Conservation (phyloP, 228 moss, liverwort and hornwort genomes). For the Sphagnum fallax region DNA sequence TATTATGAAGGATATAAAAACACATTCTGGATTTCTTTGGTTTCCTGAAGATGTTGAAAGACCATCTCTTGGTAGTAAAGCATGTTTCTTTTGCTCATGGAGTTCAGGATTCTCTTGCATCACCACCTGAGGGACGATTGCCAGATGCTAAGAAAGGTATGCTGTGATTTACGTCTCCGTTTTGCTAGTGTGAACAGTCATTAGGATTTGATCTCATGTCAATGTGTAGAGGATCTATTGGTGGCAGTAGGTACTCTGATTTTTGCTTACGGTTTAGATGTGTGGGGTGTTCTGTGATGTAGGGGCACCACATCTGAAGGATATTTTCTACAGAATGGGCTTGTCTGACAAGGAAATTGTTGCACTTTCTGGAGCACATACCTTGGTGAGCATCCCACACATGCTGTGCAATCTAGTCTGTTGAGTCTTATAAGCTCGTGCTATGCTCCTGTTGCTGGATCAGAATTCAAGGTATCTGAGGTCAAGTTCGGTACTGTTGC, state of each 20-base stretch:
- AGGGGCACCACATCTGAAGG: constrained; percentile 72
- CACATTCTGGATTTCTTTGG: too few relatives aligned
- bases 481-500: background rate
- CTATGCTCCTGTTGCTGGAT: background rate
- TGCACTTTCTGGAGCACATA: constrained; percentile 87
- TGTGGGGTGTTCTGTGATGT: background rate
- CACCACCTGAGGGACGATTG: constrained; percentile 81
- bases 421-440: background rate
- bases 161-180: background rate
- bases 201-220: background rate
- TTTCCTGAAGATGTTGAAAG: too few relatives aligned
- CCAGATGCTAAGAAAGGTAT: constrained; percentile 73
- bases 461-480: background rate
- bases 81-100: too few relatives aligned
- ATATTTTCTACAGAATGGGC: constrained; percentile 92
- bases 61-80: too few relatives aligned
- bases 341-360: constrained; percentile 83
- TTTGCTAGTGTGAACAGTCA: background rate
- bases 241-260: too few relatives aligned
- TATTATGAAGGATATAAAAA: too few relatives aligned
- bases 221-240: too few relatives aligned
- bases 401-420: background rate
- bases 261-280: too few relatives aligned
- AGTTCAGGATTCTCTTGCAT: constrained; percentile 64
- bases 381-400: constrained; percentile 40